Conservation (phyloP, 306 rosid species). For the Corylus americana region DNA sequence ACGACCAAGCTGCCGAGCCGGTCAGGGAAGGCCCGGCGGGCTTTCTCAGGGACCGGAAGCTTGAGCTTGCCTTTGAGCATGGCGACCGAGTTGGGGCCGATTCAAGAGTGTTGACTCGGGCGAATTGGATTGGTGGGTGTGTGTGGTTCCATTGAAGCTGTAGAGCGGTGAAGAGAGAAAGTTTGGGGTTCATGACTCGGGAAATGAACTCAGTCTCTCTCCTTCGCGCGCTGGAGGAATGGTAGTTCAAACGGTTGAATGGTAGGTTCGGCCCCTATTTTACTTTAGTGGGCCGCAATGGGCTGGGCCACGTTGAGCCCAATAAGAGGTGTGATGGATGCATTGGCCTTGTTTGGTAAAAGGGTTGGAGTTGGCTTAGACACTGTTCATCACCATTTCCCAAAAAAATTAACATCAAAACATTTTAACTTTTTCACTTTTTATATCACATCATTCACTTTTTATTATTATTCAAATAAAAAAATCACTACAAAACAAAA, state of each 20-base stretch:
- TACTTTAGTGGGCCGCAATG: background rate
- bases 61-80: constrained; percentile 77
- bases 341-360: too few species aligned
- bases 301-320: background rate
- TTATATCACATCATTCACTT: too few species aligned
- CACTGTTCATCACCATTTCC: too few species aligned
- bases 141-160: background rate
- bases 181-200: constrained; percentile 32
- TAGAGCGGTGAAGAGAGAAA: background rate
- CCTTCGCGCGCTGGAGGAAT: constrained; percentile 26
- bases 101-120: constrained; percentile 3
- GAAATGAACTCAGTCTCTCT: constrained; percentile 20
- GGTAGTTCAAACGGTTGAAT: constrained; percentile 65
- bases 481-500: too few species aligned
- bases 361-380: too few species aligned
- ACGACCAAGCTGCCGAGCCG: constrained; percentile 56
- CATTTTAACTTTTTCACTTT: too few species aligned
- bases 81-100: constrained; percentile 24
- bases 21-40: constrained; percentile 51
- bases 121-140: constrained; percentile 23
- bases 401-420: too few species aligned
- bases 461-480: too few species aligned
- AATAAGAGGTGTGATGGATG: too few species aligned
- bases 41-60: constrained; percentile 56
- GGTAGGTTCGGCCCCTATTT: constrained; percentile 27